Evolutionary conservation across 768 basidiomycete genomes (phyloP).

Genomic region (Sarcomyxa edulis): DNA sequence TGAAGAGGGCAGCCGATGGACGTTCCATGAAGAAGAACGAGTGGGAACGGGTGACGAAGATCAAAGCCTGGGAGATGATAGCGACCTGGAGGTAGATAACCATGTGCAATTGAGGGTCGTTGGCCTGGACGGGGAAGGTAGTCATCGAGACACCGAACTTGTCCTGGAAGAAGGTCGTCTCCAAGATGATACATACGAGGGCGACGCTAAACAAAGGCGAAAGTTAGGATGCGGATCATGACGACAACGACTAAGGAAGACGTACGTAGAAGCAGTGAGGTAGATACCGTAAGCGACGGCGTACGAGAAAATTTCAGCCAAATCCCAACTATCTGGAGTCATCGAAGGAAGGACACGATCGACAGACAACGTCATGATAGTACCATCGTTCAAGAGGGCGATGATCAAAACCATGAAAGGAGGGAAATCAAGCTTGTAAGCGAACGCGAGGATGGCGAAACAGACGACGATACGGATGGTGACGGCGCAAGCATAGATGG

Average conservation of each 20-base stretch:
- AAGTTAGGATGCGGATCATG: constrained; percentile 9
- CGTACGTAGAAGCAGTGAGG: constrained; percentile 87
- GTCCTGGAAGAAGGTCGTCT: constrained; percentile 86
- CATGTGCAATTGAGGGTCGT: constrained; percentile 79
- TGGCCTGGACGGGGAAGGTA: constrained; percentile 27
- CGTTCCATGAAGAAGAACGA: constrained; percentile 97
- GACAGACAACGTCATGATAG: constrained; percentile 97
- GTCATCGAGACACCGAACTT: constrained; percentile 71
- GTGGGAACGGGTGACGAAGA: constrained; percentile 94
- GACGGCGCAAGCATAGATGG: constrained; percentile 92
- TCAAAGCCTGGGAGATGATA: constrained; percentile 97
- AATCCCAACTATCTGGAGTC: constrained; percentile 93
- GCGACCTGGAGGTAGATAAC: constrained; percentile 95
- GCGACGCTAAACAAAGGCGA: constrained; percentile 44
- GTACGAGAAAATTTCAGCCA: constrained; percentile 93
- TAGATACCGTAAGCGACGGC: constrained; percentile 95
- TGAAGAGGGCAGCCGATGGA: constrained; percentile 82
- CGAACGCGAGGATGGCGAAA: constrained; percentile 93
- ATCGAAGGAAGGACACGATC: constrained; percentile 93
- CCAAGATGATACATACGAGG: constrained; percentile 77
- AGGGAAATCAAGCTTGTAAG: constrained; percentile 98
- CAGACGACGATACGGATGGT: constrained; percentile 99
- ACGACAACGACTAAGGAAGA: constrained; percentile 10
- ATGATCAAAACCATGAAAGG: constrained; percentile 99
- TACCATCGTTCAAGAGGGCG: constrained; percentile 95